Conservation (phyloP, 805 yeast genomes). For the Candida taoyuanica region DNA sequence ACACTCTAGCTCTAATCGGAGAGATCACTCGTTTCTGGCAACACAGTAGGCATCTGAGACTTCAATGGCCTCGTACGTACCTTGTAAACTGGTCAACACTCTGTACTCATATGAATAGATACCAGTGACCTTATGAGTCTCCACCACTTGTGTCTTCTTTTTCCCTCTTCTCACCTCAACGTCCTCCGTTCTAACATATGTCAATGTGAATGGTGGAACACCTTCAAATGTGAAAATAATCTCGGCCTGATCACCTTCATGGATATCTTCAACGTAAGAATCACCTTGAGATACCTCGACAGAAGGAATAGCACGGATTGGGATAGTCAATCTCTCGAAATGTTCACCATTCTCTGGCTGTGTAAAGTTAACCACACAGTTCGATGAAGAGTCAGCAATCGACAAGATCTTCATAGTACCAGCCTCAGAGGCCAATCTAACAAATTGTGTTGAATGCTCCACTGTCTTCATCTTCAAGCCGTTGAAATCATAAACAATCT, state of each 20-base stretch:
- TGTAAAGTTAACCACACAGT: conserved; percentile 63
- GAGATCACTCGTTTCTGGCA: conserved; percentile 34
- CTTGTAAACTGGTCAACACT: conserved; percentile 78
- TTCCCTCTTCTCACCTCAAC: conserved; percentile 35
- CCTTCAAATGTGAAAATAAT: conserved; percentile 80
- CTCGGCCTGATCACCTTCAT: conserved; percentile 93
- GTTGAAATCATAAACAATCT: conserved; percentile 69
- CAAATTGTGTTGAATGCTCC: conserved; percentile 44
- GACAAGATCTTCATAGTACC: conserved; percentile 70
- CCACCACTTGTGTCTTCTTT: conserved; percentile 55
- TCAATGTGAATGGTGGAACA: conserved; percentile 83
- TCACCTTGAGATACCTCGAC: conserved; percentile 85
- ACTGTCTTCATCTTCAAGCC: conserved; percentile 53
- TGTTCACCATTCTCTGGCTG: conserved; percentile 30
- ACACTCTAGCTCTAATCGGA: neutral
- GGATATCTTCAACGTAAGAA: conserved; percentile 70
- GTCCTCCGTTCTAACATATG: conserved; percentile 71
- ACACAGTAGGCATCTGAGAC: conserved; percentile 82
- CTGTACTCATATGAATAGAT: conserved; percentile 66
- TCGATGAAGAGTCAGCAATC: conserved; percentile 67
- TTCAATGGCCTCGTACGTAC: conserved; percentile 89
- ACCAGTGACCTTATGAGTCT: conserved; percentile 50
- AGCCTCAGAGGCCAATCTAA: conserved; percentile 73
- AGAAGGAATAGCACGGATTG: conserved; percentile 60
- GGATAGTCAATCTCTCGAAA: conserved; percentile 31